phyloP scores from a whole-genome alignment of 1,284 basidiomycete species.

The Ustanciosporium gigantosporum region DNA sequence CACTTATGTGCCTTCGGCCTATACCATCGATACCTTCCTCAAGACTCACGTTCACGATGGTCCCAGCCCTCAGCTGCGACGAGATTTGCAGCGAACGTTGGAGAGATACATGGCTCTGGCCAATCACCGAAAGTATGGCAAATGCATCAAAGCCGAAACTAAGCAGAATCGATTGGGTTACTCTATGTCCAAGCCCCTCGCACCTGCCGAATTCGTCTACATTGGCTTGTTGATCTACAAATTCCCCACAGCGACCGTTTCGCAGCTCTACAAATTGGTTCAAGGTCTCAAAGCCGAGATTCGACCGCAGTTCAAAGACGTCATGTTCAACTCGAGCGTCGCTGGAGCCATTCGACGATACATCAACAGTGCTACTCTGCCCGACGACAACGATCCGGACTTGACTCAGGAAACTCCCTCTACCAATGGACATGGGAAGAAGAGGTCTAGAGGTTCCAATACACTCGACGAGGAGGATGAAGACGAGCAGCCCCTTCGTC shows the following conservation, averaged over 20 bases:
- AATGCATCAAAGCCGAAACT: constrained; percentile 27
- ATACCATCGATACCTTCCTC: constrained; percentile 23
- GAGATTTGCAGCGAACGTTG: constrained; percentile 15
- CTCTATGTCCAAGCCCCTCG: constrained; percentile 16
- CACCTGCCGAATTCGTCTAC: constrained; percentile 43
- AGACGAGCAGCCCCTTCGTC: constrained; percentile 7
- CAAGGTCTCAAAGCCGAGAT: constrained; percentile 29
- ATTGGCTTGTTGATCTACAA: constrained; percentile 28
- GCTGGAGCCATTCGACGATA: constrained; percentile 16
- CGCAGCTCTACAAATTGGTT: constrained; percentile 25
- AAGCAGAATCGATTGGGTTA: constrained; percentile 8
- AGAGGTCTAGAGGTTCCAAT: constrained; percentile 1
- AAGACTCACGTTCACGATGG: constrained; percentile 7
- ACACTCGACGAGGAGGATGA: constrained; percentile 4
- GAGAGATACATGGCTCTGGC: constrained; percentile 30
- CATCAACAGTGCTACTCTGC: constrained; percentile 10
- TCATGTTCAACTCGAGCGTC: constrained; percentile 25
- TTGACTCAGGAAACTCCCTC: constrained; percentile 1
- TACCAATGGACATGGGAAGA: constrained; percentile 1
- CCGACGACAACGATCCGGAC: constrained; percentile 4
- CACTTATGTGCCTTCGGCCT: constrained; percentile 15
- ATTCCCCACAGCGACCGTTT: constrained; percentile 14
- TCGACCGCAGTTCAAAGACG: constrained; percentile 36
- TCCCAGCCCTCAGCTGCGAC: constrained; percentile 3
- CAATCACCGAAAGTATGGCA: constrained; percentile 24